These are phyloP conservation scores for Porodaedalea pini DNA, from an alignment of 1,284 basidiomycete species.

Conservation along the genomic window DNA sequence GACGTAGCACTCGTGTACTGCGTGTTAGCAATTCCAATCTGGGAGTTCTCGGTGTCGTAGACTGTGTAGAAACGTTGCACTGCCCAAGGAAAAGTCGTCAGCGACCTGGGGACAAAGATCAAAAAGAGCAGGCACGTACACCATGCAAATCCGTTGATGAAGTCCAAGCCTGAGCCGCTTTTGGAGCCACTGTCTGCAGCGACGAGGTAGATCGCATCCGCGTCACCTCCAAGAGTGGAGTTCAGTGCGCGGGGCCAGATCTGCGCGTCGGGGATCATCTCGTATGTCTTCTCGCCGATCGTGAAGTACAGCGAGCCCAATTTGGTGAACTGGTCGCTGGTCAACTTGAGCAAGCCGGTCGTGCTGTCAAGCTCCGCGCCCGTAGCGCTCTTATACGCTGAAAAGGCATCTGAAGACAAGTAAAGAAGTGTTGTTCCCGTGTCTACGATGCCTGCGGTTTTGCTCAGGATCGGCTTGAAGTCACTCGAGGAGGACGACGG, in stretches of 20 bases:
- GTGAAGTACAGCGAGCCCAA: conserved; percentile 56
- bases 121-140: background rate
- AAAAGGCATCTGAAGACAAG: conserved; percentile 26
- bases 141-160: conserved; percentile 27
- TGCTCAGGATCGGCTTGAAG: conserved; percentile 33
- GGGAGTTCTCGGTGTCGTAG: conserved; percentile 52
- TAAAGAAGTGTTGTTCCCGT: conserved; percentile 25
- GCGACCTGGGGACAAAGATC: background rate
- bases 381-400: conserved; percentile 16
- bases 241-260: conserved; percentile 57
- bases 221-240: conserved; percentile 44
- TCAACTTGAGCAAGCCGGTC: conserved; percentile 23
- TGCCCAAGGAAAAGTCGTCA: conserved; percentile 25
- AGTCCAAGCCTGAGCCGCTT: conserved; percentile 38
- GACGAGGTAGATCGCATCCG: conserved; percentile 50
- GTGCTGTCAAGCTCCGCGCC: conserved; percentile 46
- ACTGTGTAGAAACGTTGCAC: conserved; percentile 60
- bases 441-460: conserved; percentile 28
- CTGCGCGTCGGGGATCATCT: conserved; percentile 55
- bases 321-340: conserved; percentile 39
- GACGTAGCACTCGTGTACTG: conserved; percentile 35
- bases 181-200: conserved; percentile 37
- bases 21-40: conserved; percentile 45
- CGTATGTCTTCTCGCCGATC: conserved; percentile 37
- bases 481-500: conserved; percentile 1